A percentile compares a stretch with the other conserved stretches of the same genome.
These are phyloP conservation scores for Oryza rufipogon DNA, from an alignment of 176 grass and related monocot species.

Conservation along the genomic window DNA sequence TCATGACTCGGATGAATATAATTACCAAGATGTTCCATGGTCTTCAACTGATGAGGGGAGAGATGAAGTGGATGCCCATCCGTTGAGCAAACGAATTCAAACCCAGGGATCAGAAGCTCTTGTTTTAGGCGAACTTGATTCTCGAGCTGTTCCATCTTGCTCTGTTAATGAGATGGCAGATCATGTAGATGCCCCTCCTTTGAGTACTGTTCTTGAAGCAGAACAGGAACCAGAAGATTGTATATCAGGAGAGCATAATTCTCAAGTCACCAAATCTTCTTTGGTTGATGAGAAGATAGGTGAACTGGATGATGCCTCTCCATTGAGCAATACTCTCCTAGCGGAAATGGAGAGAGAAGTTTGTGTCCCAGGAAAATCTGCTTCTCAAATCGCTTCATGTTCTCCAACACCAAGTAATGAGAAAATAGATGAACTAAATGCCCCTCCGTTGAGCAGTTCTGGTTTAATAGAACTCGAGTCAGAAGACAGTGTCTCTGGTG, in stretches of 20 bases:
- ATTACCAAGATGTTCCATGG: background rate
- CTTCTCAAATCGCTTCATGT: slow-evolving; percentile 33
- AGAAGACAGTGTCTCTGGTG: slow-evolving; percentile 31
- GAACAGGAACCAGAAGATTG: slow-evolving; percentile 31
- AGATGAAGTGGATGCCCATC: background rate
- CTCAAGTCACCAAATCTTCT: slow-evolving; percentile 29
- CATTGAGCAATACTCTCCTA: slow-evolving; percentile 17
- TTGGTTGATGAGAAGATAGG: slow-evolving; percentile 37
- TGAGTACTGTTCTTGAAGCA: slow-evolving; percentile 20
- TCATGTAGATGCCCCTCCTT: slow-evolving; percentile 13
- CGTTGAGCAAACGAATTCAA: slow-evolving; percentile 30
- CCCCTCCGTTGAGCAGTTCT: slow-evolving; percentile 34
- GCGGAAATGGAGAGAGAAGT: slow-evolving; percentile 29
- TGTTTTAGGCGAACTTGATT: slow-evolving; percentile 24
- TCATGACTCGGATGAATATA: background rate
- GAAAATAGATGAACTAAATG: slow-evolving; percentile 30
- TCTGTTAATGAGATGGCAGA: slow-evolving; percentile 20
- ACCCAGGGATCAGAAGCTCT: slow-evolving; percentile 19
- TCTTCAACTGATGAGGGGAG: slow-evolving; percentile 3
- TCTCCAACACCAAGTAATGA: slow-evolving; percentile 26
- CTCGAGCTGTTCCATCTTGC: slow-evolving; percentile 9
- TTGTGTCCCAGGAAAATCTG: slow-evolving; percentile 34
- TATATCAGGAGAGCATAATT: slow-evolving; percentile 24
- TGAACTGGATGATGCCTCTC: slow-evolving; percentile 23
- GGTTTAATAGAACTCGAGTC: slow-evolving; percentile 10